A percentile compares a stretch with the other conserved stretches of the same genome.
Conservation (phyloP, 306 rosid genomes). For the Dryas octopetala region DNA sequence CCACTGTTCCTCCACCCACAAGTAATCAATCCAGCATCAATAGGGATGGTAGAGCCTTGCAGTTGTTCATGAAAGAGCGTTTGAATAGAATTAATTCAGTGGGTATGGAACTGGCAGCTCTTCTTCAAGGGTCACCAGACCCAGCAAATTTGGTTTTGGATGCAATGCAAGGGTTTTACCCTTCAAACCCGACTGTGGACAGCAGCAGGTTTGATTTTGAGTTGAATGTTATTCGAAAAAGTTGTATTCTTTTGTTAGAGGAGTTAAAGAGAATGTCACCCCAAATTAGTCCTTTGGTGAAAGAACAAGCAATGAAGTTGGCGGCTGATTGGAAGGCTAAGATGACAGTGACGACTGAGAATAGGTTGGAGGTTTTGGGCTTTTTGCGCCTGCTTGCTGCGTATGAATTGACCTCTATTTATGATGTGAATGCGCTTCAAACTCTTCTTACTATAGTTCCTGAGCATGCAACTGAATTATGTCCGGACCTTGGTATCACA, state of each 20-base stretch:
- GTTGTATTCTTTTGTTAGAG: slow-evolving; percentile 42
- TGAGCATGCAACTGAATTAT: slow-evolving; percentile 33
- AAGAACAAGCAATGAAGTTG: slow-evolving; percentile 38
- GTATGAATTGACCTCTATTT: slow-evolving; percentile 31
- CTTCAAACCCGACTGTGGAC: slow-evolving; percentile 15
- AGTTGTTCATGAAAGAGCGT: slow-evolving; percentile 10
- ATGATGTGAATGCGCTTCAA: slow-evolving; percentile 26
- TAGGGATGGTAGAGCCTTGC: slow-evolving; percentile 20
- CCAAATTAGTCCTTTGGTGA: slow-evolving; percentile 26
- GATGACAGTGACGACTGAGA: slow-evolving; percentile 16
- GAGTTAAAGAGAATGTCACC: slow-evolving; percentile 35
- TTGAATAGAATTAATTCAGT: background rate
- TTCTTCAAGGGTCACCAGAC: background rate
- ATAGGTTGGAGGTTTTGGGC: slow-evolving; percentile 37
- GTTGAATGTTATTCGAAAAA: slow-evolving; percentile 27
- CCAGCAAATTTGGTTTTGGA: slow-evolving; percentile 47
- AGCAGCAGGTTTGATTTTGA: slow-evolving; percentile 15
- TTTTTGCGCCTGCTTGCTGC: slow-evolving; percentile 46
- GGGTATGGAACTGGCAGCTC: background rate
- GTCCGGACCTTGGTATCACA: slow-evolving; percentile 22
- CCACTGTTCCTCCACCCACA: background rate
- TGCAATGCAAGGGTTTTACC: slow-evolving; percentile 38
- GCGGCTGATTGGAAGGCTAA: slow-evolving; percentile 45
- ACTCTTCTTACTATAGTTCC: slow-evolving; percentile 29
- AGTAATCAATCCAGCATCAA: background rate